These are phyloP conservation scores for Mortierella sp. DNA, from an alignment of 371 early-diverging fungal genomes.

Conservation along the genomic window DNA sequence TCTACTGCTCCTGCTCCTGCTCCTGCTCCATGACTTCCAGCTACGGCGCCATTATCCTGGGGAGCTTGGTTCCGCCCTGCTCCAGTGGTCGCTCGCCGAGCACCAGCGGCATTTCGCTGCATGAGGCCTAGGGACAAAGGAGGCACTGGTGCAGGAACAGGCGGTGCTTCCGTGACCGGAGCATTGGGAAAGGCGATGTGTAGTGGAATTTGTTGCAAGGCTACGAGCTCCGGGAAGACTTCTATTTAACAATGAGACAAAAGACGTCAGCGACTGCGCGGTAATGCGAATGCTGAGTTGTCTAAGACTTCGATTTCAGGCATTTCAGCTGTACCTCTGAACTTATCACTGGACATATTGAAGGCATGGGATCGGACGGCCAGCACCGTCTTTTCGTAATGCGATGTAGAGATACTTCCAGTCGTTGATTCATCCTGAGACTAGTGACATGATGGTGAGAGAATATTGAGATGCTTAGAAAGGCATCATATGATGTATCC, in stretches of 20 bases:
- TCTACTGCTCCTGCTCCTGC: conserved; percentile 43
- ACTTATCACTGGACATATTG: conserved; percentile 80
- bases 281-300: too few species aligned
- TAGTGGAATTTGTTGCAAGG: conserved; percentile 61
- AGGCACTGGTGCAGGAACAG: conserved; percentile 4
- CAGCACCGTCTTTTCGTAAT: conserved; percentile 79
- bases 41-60: background rate
- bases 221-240: conserved; percentile 84
- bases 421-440: conserved; percentile 86
- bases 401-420: conserved; percentile 87
- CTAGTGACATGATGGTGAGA: conserved; percentile 6
- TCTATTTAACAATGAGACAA: conserved; percentile 54
- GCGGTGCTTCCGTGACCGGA: conserved; percentile 38
- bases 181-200: conserved; percentile 57
- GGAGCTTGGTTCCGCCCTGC: conserved; percentile 3
- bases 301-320: too few species aligned
- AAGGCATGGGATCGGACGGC: conserved; percentile 83
- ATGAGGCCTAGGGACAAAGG: conserved; percentile 9
- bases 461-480: background rate
- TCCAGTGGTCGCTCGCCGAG: conserved; percentile 21
- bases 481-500: background rate
- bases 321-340: too few species aligned
- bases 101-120: conserved; percentile 17
- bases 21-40: conserved; percentile 24
- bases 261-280: too few species aligned